phyloP scores from a whole-genome alignment of 106 monocot species.

The Phalaenopsis equestris region DNA sequence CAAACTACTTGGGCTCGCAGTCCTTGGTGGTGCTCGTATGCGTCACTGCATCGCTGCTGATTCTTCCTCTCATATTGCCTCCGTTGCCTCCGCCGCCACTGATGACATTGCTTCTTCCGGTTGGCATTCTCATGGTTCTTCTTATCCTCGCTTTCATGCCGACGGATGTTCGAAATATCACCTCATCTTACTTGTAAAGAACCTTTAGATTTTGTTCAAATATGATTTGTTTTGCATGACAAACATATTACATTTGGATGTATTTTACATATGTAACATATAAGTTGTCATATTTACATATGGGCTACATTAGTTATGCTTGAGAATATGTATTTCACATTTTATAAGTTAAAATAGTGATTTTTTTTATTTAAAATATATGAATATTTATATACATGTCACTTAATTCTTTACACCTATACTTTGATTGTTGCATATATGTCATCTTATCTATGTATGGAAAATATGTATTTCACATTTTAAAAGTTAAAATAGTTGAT shows the following conservation, averaged over 20 bases:
- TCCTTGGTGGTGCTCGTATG: conserved; percentile 34
- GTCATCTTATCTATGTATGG: too few relatives aligned
- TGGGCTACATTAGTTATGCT: too few relatives aligned
- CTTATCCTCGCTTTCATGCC: conserved; percentile 38
- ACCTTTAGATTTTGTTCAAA: background rate
- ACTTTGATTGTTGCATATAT: too few relatives aligned
- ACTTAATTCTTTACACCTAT: too few relatives aligned
- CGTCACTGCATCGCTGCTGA: conserved; percentile 29
- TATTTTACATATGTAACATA: background rate
- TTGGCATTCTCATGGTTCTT: conserved; percentile 32
- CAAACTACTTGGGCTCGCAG: conserved; percentile 21
- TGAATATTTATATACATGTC: too few relatives aligned
- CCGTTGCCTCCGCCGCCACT: conserved; percentile 48
- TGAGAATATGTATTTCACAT: too few relatives aligned
- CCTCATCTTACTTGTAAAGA: conserved; percentile 24
- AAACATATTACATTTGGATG: background rate
- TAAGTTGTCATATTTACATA: too few relatives aligned
- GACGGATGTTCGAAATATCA: conserved; percentile 16
- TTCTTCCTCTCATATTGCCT: conserved; percentile 49
- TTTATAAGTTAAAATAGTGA: too few relatives aligned
- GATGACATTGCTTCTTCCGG: conserved; percentile 38
- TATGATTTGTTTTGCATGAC: background rate
- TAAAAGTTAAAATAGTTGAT: too few relatives aligned
- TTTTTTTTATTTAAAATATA: too few relatives aligned
- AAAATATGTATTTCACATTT: too few relatives aligned